These are phyloP conservation scores for Tetrahymena borealis DNA, from an alignment of 73 alveolate species.

Conservation along the genomic window DNA sequence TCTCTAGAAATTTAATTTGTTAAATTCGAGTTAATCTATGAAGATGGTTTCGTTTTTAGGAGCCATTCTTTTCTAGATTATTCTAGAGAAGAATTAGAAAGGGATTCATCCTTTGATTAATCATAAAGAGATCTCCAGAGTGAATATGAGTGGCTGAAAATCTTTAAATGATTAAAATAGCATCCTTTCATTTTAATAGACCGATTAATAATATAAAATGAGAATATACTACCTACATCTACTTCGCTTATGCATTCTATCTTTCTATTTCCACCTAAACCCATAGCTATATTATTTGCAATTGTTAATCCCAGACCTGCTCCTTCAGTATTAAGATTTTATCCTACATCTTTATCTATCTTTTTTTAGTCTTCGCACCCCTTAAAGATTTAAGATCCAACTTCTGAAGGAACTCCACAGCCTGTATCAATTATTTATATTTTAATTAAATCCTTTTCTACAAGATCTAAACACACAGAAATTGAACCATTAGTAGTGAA, in stretches of 20 bases:
- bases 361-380: not conserved
- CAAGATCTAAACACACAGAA: not conserved
- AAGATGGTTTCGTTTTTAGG: no score
- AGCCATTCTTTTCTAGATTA: no score
- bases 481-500: constrained; percentile 13
- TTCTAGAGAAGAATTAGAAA: no score
- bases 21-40: no score
- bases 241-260: not conserved
- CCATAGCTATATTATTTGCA: not conserved
- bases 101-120: not conserved
- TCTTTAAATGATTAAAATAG: not conserved
- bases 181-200: not conserved
- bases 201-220: not conserved
- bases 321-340: not conserved
- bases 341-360: not conserved
- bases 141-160: not conserved
- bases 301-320: not conserved
- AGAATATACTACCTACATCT: not conserved
- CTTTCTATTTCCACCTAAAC: not conserved
- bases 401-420: not conserved
- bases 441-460: not conserved
- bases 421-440: not conserved
- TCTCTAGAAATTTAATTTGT: no score
- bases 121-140: not conserved
- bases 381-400: not conserved